Percentiles rank a stretch among this genome's conserved stretches.
These are phyloP conservation scores for Cucumis melo DNA, from an alignment of 306 rosid genomes.

Conservation along the genomic window DNA sequence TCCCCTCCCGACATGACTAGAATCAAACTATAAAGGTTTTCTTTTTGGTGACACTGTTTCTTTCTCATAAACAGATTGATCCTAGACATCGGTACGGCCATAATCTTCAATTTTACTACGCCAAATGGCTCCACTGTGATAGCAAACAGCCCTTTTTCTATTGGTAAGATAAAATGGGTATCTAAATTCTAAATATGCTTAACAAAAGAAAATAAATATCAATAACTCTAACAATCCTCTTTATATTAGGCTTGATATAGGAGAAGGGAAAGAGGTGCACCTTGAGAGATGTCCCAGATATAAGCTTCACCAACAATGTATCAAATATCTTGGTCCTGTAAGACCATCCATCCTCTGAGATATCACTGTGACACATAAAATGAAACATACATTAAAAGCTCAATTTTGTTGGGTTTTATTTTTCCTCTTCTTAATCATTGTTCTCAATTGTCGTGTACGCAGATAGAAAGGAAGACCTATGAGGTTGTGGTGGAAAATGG, in stretches of 20 bases:
- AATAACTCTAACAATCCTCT: neutral
- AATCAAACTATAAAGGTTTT: slow-evolving; percentile 4
- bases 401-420: neutral
- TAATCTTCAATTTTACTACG: slow-evolving; percentile 78
- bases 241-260: slow-evolving; percentile 66
- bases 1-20: slow-evolving; percentile 2
- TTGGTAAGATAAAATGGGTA: slow-evolving; percentile 30
- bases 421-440: neutral
- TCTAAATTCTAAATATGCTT: neutral
- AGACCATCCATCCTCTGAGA: slow-evolving; percentile 17
- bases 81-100: slow-evolving; percentile 96
- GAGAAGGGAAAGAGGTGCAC: slow-evolving; percentile 56
- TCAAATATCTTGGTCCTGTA: slow-evolving; percentile 86
- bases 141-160: slow-evolving; percentile 78
- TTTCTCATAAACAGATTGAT: slow-evolving; percentile 47
- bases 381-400: neutral
- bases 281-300: slow-evolving; percentile 43
- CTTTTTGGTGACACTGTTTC: neutral
- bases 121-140: slow-evolving; percentile 65
- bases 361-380: neutral
- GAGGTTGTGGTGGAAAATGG: slow-evolving; percentile 45
- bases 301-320: slow-evolving; percentile 73
- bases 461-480: slow-evolving; percentile 53
- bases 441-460: slow-evolving; percentile 6
- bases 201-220: neutral